Conservation (phyloP, 768 basidiomycete genomes). For the Lactarius sanguifluus region DNA sequence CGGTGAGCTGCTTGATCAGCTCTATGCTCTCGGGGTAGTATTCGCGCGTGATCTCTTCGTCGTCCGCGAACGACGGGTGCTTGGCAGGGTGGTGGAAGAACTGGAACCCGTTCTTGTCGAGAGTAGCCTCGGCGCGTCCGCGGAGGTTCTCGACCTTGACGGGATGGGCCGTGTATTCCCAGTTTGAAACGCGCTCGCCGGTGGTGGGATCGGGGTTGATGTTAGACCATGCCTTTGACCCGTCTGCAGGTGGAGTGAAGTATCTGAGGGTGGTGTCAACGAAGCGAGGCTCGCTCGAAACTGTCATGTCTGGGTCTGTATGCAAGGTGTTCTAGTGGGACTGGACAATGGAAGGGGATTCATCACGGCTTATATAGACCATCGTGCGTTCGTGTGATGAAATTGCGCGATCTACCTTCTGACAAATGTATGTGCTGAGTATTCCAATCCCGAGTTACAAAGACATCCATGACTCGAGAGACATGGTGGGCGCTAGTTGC, state of each 20-base stretch:
- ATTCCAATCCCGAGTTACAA: too few species aligned
- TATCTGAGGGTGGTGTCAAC: slow-evolving; percentile 29
- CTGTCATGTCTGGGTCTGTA: slow-evolving; percentile 1
- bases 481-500: too few species aligned
- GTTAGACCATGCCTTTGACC: slow-evolving; percentile 33
- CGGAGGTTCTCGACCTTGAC: slow-evolving; percentile 53
- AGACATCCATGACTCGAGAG: too few species aligned
- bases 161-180: slow-evolving; percentile 33
- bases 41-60: slow-evolving; percentile 50
- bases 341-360: neutral
- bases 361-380: neutral
- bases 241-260: slow-evolving; percentile 34
- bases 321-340: neutral
- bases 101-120: slow-evolving; percentile 56
- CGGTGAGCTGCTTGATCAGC: slow-evolving; percentile 57
- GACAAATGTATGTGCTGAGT: neutral
- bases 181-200: slow-evolving; percentile 42
- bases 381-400: neutral
- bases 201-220: slow-evolving; percentile 33
- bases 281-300: slow-evolving; percentile 15
- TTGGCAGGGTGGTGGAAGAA: slow-evolving; percentile 40
- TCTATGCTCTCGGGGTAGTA: slow-evolving; percentile 64
- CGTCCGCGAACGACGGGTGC: slow-evolving; percentile 49
- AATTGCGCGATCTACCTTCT: neutral
- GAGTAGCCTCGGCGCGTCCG: slow-evolving; percentile 44